phyloP scores from a whole-genome alignment of 768 basidiomycete species.

The Lactarius trivialis region DNA sequence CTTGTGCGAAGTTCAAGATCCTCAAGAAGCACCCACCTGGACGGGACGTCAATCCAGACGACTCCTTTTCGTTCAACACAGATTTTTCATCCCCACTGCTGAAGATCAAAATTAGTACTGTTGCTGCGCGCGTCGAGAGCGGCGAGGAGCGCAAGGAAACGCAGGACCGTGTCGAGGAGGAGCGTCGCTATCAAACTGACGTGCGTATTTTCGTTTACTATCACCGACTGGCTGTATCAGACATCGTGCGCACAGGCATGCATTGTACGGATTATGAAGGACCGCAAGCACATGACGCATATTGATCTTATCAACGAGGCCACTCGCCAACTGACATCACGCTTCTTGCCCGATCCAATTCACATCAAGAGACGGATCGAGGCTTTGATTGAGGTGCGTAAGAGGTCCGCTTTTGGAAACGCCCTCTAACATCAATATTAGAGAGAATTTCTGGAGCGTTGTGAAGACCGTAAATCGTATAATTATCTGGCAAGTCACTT shows the following conservation, averaged over 20 bases:
- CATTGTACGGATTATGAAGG: constrained; percentile 97
- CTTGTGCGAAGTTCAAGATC: constrained; percentile 90
- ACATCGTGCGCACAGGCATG: constrained; percentile 60
- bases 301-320: constrained; percentile 89
- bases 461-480: constrained; percentile 82
- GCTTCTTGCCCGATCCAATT: constrained; percentile 82
- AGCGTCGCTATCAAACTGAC: constrained; percentile 83
- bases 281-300: constrained; percentile 82
- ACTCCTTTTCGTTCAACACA: constrained; percentile 86
- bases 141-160: constrained; percentile 88
- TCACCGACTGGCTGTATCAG: background rate
- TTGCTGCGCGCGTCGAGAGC: constrained; percentile 83
- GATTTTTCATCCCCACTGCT: constrained; percentile 76
- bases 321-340: constrained; percentile 71
- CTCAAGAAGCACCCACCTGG: constrained; percentile 87
- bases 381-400: constrained; percentile 79
- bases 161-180: constrained; percentile 83
- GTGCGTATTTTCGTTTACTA: constrained; percentile 38
- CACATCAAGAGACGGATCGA: constrained; percentile 93
- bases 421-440: constrained; percentile 28
- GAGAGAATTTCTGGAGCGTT: constrained; percentile 93
- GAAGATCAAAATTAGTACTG: constrained; percentile 88
- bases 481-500: constrained; percentile 54
- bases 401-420: background rate
- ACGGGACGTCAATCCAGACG: constrained; percentile 67